Percentiles rank a stretch among this genome's conserved stretches.
Conservation (phyloP, 176 grass and related monocot genomes). For the Raddia distichophylla region DNA sequence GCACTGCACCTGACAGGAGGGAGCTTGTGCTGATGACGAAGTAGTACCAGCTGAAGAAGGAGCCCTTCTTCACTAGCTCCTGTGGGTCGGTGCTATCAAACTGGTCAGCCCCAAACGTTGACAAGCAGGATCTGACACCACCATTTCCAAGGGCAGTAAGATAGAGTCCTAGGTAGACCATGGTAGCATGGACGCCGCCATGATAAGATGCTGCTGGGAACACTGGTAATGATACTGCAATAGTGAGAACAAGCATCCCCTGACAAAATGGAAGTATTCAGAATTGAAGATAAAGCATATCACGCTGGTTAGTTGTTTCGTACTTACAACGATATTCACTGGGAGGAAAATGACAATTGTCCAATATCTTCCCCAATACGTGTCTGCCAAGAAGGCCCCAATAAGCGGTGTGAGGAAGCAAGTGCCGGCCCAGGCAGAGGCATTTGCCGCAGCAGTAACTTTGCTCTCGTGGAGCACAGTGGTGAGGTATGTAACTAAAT, state of each 20-base stretch:
- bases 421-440: neutral
- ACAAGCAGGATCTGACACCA: conserved; percentile 37
- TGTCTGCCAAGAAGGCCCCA: conserved; percentile 31
- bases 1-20: no score
- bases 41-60: no score
- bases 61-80: conserved; percentile 1
- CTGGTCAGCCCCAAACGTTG: conserved; percentile 51
- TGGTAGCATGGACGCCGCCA: neutral
- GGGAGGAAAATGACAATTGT: neutral
- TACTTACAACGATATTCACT: neutral
- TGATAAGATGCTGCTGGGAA: neutral
- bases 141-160: conserved; percentile 41
- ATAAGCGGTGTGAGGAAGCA: conserved; percentile 1
- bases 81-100: conserved; percentile 33
- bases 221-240: conserved; percentile 19
- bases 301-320: neutral
- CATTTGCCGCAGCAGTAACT: neutral
- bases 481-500: conserved; percentile 32
- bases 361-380: conserved; percentile 30
- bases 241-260: conserved; percentile 37
- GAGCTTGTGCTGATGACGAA: no score
- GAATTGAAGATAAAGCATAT: neutral
- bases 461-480: conserved; percentile 22
- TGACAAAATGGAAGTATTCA: conserved; percentile 20
- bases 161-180: conserved; percentile 48